Evolutionary conservation across 768 basidiomycete genomes (phyloP), one percentile per base, ranked within the genome.

Genomic region (Mycena galericulata): DNA sequence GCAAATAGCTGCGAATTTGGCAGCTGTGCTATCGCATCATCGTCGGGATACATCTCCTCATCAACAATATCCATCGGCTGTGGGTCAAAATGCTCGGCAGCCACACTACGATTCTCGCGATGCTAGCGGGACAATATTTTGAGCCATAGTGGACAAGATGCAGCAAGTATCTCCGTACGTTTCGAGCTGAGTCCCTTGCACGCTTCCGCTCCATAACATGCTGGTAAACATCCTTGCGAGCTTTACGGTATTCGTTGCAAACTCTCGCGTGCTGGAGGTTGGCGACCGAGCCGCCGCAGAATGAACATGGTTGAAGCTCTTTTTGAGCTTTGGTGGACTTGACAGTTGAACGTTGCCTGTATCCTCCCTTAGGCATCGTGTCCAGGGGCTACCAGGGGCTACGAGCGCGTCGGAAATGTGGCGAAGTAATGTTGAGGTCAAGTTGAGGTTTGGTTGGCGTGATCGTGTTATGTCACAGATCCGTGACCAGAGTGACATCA

Each of bases 131-230:
- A 29, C 30, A 53, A 24, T 34, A 11, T 2, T 24, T 53, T 20
- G 34, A 36, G 34, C 34, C 34, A 36, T 22, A 22, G n/a, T 53
- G 20, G 11, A 32, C 18, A 36, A 36, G 1, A 36, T 5, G 30
- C 3, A 12, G 2, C 14, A 26, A 53, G 14, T 34, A 36, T 9
- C 14, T 36, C 3, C 51, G 18, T 32, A 53, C 51, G 1, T 36
- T 34, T 20, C 12, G 32, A 20, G 32, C 51, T 15, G 50, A 51
- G 8, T 30, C 30, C 29, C 50, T 30, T 9, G 8, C 32, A 32
- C 15, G 50, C 29, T 11, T 53, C 51, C 36, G 51, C 32, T 53
- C 51, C 20, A 36, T 53, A 36, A 53, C 51, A 36, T 53, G 51
- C 22, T 36, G 30, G 11, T 53, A 53, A 3, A n/a, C 51, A 7